Conservation (phyloP, 805 yeast species). For the Wickerhamomyces ciferrii region DNA sequence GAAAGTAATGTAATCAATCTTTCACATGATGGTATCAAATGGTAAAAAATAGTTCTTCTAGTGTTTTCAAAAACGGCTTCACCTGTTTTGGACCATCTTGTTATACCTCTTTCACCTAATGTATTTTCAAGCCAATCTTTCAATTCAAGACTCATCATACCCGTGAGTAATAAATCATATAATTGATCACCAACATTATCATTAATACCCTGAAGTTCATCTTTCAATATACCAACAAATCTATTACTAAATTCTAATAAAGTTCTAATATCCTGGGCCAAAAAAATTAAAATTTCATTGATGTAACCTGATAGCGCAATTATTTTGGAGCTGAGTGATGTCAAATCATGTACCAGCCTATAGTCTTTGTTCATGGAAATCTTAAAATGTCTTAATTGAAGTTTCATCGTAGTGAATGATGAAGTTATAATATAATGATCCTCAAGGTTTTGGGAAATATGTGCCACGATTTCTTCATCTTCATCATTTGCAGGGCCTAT, state of each 20-base stretch:
- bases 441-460: conserved; percentile 3
- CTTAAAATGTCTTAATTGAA: conserved; percentile 11
- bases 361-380: conserved; percentile 5
- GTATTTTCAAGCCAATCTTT: conserved; percentile 60
- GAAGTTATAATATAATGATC: conserved; percentile 17
- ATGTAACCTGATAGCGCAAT: conserved; percentile 25
- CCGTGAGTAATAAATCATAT: conserved; percentile 46
- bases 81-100: conserved; percentile 48
- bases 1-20: conserved; percentile 42
- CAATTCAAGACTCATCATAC: conserved; percentile 42
- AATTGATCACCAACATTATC: conserved; percentile 33
- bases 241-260: conserved; percentile 32
- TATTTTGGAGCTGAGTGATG: conserved; percentile 14
- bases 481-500: conserved; percentile 4
- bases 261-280: conserved; percentile 27
- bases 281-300: conserved; percentile 24
- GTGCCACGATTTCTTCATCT: conserved; percentile 15
- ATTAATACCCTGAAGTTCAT: conserved; percentile 23
- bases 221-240: conserved; percentile 29
- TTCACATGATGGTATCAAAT: conserved; percentile 51
- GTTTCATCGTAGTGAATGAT: conserved; percentile 15
- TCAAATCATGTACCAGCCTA: conserved; percentile 11
- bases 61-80: conserved; percentile 44
- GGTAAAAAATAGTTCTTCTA: conserved; percentile 41
- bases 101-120: conserved; percentile 61